Evolutionary conservation across 352 stramenopile genomes (phyloP).

Genomic region (Globisporangium yorkense): DNA sequence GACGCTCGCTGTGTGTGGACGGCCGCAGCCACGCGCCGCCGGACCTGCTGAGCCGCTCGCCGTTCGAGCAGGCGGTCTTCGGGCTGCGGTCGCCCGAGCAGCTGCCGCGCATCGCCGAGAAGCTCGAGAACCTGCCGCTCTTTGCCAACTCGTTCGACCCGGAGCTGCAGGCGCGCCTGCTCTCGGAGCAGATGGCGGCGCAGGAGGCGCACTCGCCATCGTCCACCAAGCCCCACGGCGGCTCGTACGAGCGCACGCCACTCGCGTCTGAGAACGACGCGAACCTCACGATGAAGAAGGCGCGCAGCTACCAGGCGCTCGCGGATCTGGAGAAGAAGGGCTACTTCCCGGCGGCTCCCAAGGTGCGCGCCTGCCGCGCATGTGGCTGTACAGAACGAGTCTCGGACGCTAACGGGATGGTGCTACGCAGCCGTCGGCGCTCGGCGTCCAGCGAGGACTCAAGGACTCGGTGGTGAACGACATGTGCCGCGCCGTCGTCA

Average conservation of each 20-base stretch:
- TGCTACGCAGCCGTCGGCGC: slow-evolving; percentile 39
- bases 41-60: slow-evolving; percentile 53
- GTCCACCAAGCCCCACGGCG: slow-evolving; percentile 30
- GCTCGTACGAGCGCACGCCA: slow-evolving; percentile 48
- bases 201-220: slow-evolving; percentile 16
- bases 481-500: slow-evolving; percentile 82
- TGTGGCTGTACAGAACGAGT: no score
- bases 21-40: slow-evolving; percentile 24
- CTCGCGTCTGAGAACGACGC: slow-evolving; percentile 8
- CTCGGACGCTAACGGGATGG: no score
- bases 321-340: slow-evolving; percentile 82
- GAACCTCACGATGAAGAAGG: slow-evolving; percentile 65
- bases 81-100: slow-evolving; percentile 29
- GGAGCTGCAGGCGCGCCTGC: slow-evolving; percentile 43
- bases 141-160: slow-evolving; percentile 51
- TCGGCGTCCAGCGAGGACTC: slow-evolving; percentile 73
- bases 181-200: slow-evolving; percentile 56
- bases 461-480: slow-evolving; percentile 87
- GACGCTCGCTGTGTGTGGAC: neutral
- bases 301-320: slow-evolving; percentile 67
- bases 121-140: slow-evolving; percentile 49
- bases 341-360: slow-evolving; percentile 73
- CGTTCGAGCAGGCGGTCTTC: slow-evolving; percentile 42
- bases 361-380: slow-evolving; percentile 14
- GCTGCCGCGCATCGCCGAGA: slow-evolving; percentile 66